These are phyloP conservation scores for Aspergillus sclerotialis DNA, from an alignment of 2,329 filamentous ascomycete species.

Conservation along the genomic window DNA sequence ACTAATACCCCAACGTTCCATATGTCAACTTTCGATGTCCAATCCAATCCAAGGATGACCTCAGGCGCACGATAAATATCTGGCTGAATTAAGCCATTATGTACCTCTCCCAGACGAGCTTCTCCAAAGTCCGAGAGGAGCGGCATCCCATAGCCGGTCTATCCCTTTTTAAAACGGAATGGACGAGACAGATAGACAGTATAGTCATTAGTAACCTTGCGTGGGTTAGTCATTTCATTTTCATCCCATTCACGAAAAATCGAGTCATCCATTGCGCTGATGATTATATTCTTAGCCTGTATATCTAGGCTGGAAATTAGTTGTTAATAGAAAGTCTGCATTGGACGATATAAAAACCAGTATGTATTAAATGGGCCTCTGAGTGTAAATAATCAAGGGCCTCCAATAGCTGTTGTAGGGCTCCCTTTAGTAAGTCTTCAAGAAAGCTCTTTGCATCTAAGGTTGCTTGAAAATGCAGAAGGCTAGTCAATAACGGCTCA, in stretches of 20 bases:
- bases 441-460: conserved; percentile 3
- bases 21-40: too few relatives aligned
- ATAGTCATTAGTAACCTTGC: conserved; percentile 16
- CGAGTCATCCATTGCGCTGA: conserved; percentile 14
- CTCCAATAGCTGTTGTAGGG: conserved; percentile 7
- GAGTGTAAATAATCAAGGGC: conserved; percentile 16
- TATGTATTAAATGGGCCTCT: conserved; percentile 13
- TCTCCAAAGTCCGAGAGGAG: conserved; percentile 21
- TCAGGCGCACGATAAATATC: too few relatives aligned
- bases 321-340: background rate
- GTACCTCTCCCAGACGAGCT: conserved; percentile 10
- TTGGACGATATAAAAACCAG: conserved; percentile 6
- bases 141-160: conserved; percentile 9
- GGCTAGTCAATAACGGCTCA: conserved; percentile 4
- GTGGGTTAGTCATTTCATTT: conserved; percentile 13
- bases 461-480: conserved; percentile 7
- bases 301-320: conserved; percentile 15
- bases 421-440: conserved; percentile 5
- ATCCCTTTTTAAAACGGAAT: conserved; percentile 6
- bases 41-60: too few relatives aligned
- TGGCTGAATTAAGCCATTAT: conserved; percentile 15
- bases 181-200: conserved; percentile 15
- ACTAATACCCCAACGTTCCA: too few relatives aligned
- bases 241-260: conserved; percentile 18
- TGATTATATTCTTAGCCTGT: conserved; percentile 20